phyloP scores from a whole-genome alignment of 2,329 filamentous ascomycete species.

The Colletotrichum higginsianum region DNA sequence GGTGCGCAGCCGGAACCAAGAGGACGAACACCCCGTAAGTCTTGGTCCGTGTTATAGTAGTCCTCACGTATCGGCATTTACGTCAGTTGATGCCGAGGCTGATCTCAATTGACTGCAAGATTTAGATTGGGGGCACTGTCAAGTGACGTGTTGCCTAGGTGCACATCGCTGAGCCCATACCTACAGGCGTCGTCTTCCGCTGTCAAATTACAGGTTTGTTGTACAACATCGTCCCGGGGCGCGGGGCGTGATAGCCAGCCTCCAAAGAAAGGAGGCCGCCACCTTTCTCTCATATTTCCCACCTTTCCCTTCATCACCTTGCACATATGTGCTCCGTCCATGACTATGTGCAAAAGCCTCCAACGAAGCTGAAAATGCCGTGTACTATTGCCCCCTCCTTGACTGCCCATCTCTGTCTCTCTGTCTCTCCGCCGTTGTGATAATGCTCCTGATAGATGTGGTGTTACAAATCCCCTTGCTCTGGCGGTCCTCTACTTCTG shows the following conservation, averaged over 20 bases:
- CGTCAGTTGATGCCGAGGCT: too few species aligned
- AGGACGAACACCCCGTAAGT: too few species aligned
- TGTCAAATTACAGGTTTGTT: constrained; percentile 21
- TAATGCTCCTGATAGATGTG: constrained; percentile 18
- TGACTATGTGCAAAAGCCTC: not conserved
- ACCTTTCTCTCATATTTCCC: not conserved
- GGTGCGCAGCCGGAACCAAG: not conserved
- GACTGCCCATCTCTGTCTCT: not conserved
- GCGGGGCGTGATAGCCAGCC: not conserved
- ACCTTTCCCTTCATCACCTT: not conserved
- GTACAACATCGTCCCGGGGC: not conserved
- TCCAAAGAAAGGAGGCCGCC: constrained; percentile 11
- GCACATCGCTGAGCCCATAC: not conserved
- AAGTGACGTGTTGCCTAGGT: too few species aligned
- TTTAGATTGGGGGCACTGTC: too few species aligned
- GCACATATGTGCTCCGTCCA: not conserved
- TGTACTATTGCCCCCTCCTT: not conserved
- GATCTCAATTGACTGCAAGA: too few species aligned
- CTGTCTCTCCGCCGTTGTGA: not conserved
- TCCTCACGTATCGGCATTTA: too few species aligned
- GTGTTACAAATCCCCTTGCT: not conserved
- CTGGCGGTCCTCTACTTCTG: too few species aligned
- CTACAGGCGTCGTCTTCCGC: constrained; percentile 4
- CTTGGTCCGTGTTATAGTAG: not conserved
- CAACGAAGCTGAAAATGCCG: not conserved